phyloP scores from a whole-genome alignment of 73 alveolate genomes.

The Uronychia binucleata region DNA sequence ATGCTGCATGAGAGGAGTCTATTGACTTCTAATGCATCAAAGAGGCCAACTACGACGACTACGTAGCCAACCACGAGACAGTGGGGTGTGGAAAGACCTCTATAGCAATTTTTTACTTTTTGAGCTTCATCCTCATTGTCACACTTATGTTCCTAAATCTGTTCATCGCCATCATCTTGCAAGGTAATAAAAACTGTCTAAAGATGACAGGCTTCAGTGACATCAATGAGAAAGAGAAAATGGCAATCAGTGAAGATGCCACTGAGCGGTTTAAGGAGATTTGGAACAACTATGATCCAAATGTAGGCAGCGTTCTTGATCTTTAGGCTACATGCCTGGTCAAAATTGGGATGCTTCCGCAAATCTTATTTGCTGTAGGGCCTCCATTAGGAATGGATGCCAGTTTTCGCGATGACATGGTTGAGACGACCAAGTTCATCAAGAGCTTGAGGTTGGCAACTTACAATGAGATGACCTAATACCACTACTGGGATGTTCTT shows the following conservation, averaged over 20 bases:
- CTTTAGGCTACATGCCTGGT: constrained; percentile 38
- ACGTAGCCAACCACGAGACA: constrained; percentile 5
- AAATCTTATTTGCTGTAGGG: constrained; percentile 7
- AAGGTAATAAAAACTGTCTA: constrained; percentile 33
- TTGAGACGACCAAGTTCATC: neutral
- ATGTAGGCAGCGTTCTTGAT: neutral
- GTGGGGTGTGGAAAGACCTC: constrained; percentile 34
- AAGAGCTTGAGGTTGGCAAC: constrained; percentile 1
- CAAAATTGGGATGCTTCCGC: neutral
- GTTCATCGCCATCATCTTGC: constrained; percentile 69
- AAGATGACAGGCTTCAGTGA: constrained; percentile 32
- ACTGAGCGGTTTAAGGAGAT: constrained; percentile 19
- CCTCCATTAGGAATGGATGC: constrained; percentile 35
- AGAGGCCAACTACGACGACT: neutral
- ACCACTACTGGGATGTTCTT: constrained; percentile 8
- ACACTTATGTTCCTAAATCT: constrained; percentile 66
- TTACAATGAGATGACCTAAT: neutral
- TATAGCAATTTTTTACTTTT: constrained; percentile 19
- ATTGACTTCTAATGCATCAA: constrained; percentile 10
- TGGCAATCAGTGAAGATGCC: constrained; percentile 11
- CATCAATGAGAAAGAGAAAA: constrained; percentile 27
- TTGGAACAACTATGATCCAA: constrained; percentile 33
- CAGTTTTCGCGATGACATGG: constrained; percentile 20
- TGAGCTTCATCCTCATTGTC: constrained; percentile 57
- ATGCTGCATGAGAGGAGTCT: constrained; percentile 7